phyloP scores from a whole-genome alignment of 352 stramenopile genomes.

The Phytophthora kernoviae region DNA sequence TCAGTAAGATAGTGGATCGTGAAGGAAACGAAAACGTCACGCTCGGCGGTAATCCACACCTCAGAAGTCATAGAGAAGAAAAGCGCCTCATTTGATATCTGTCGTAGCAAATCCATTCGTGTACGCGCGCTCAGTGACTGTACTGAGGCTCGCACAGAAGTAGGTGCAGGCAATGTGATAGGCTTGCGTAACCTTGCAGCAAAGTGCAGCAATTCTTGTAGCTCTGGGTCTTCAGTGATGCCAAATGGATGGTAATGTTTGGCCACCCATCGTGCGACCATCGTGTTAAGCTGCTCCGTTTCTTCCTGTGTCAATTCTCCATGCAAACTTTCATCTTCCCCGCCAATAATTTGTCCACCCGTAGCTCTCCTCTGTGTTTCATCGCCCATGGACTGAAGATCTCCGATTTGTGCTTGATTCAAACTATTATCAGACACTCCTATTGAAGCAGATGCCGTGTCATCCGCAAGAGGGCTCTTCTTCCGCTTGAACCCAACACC shows the following conservation, averaged over 20 bases:
- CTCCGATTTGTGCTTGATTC: conserved; percentile 3
- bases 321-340: conserved; percentile 2
- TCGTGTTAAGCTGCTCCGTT: conserved; percentile 46
- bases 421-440: background rate
- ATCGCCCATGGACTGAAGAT: conserved; percentile 13
- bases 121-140: conserved; percentile 48
- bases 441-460: conserved; percentile 2
- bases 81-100: conserved; percentile 49
- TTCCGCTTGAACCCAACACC: conserved; percentile 27
- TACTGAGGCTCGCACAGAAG: conserved; percentile 46
- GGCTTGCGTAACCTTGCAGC: conserved; percentile 41
- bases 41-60: conserved; percentile 51
- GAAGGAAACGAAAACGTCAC: conserved; percentile 54
- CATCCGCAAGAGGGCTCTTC: conserved; percentile 5
- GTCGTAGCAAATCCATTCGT: conserved; percentile 44
- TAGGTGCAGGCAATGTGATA: conserved; percentile 38
- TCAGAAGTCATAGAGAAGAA: conserved; percentile 55
- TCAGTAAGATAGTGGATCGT: conserved; percentile 53
- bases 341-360: background rate
- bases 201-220: conserved; percentile 51
- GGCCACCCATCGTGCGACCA: conserved; percentile 52
- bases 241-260: conserved; percentile 53
- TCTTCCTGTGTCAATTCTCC: conserved; percentile 38
- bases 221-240: conserved; percentile 50
- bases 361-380: background rate